A percentile compares a stretch with the other conserved stretches of the same genome.
Conservation (phyloP, 1,139 yeast species). For the Saccharomyces uvarum region DNA sequence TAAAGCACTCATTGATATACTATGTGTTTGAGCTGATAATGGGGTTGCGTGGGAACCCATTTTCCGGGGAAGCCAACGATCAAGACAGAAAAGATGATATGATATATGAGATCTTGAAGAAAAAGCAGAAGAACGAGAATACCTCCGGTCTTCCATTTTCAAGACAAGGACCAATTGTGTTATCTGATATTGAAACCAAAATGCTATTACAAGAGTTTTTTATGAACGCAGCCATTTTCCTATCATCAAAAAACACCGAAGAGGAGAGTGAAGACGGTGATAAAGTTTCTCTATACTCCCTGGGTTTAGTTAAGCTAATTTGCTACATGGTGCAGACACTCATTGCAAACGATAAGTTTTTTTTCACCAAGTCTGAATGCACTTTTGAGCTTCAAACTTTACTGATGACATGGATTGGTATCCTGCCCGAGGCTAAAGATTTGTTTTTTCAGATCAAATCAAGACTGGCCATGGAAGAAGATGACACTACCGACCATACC, state of each 20-base stretch:
- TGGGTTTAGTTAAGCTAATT: slow-evolving; percentile 45
- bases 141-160: slow-evolving; percentile 35
- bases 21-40: slow-evolving; percentile 54
- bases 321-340: slow-evolving; percentile 55
- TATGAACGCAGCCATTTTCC: slow-evolving; percentile 44
- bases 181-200: slow-evolving; percentile 52
- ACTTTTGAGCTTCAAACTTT: slow-evolving; percentile 50
- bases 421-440: slow-evolving; percentile 39
- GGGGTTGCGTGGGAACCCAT: slow-evolving; percentile 43
- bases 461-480: slow-evolving; percentile 7
- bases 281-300: slow-evolving; percentile 37
- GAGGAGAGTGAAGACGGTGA: slow-evolving; percentile 32
- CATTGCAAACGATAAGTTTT: slow-evolving; percentile 40
- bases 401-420: slow-evolving; percentile 56
- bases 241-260: slow-evolving; percentile 33
- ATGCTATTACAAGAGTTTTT: slow-evolving; percentile 67
- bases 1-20: slow-evolving; percentile 49
- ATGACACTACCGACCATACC: not conserved
- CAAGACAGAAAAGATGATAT: slow-evolving; percentile 13
- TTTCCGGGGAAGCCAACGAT: slow-evolving; percentile 13
- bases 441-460: slow-evolving; percentile 33
- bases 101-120: slow-evolving; percentile 2
- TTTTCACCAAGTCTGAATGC: slow-evolving; percentile 41
- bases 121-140: not conserved
- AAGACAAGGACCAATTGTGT: slow-evolving; percentile 44